A percentile compares a stretch with the other conserved stretches of the same genome.
Evolutionary conservation across 306 rosid genomes (phyloP).

Genomic region (Dalbergia oliveri): DNA sequence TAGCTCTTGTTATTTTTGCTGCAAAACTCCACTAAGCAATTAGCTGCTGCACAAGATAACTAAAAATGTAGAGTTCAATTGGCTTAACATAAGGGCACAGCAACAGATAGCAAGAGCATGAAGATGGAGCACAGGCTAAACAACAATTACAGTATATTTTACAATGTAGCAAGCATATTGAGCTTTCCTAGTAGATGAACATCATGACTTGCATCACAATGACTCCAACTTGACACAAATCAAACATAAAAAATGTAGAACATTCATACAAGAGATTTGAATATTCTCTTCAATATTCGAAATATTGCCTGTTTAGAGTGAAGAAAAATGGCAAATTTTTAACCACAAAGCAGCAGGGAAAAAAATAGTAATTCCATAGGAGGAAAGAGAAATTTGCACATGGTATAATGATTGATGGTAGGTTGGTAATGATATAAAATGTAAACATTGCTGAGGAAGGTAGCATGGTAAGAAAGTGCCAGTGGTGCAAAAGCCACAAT

Average conservation of each 20-base stretch:
- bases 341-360: not conserved
- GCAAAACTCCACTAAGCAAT: conserved; percentile 12
- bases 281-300: not conserved
- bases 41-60: conserved; percentile 2
- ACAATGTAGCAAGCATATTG: conserved; percentile 13
- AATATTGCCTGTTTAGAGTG: conserved; percentile 3
- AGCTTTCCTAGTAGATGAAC: conserved; percentile 1
- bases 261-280: conserved; percentile 1
- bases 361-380: not conserved
- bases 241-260: not conserved
- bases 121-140: conserved; percentile 10
- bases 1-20: conserved; percentile 18
- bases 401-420: not conserved
- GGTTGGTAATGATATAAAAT: not conserved
- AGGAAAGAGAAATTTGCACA: not conserved
- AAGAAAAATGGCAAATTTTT: not conserved
- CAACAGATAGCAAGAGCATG: not conserved
- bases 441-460: not conserved
- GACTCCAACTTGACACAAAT: conserved; percentile 2
- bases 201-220: not conserved
- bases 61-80: not conserved
- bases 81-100: not conserved
- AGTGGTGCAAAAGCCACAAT: not conserved
- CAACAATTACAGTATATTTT: not conserved
- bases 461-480: not conserved